A percentile compares a stretch with the other conserved stretches of the same genome.
Evolutionary conservation across 805 yeast species (phyloP).

Genomic region (Candida schatavii): DNA sequence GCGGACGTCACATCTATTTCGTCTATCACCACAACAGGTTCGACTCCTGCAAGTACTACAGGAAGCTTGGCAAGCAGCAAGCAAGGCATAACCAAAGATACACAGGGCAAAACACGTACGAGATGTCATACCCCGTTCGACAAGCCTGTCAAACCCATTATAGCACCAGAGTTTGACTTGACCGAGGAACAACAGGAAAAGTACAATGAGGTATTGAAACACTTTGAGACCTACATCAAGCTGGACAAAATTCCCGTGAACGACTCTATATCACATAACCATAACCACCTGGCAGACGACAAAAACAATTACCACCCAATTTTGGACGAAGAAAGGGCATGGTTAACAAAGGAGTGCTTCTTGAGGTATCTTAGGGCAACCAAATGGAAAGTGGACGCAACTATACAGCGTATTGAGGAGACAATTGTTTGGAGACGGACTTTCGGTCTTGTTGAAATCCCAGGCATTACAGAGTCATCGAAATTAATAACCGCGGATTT

Average conservation of each 20-base stretch:
- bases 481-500: constrained; percentile 38
- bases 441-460: constrained; percentile 41
- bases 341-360: constrained; percentile 53
- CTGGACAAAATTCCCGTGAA: constrained; percentile 26
- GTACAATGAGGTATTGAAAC: constrained; percentile 26
- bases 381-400: constrained; percentile 45
- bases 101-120: constrained; percentile 29
- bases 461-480: constrained; percentile 23
- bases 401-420: constrained; percentile 44
- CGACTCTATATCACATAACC: too few relatives aligned
- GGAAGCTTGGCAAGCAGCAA: constrained; percentile 4
- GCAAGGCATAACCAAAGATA: constrained; percentile 11
- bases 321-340: constrained; percentile 33
- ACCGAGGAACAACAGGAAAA: constrained; percentile 28
- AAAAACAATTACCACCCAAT: constrained; percentile 17
- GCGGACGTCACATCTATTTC: constrained; percentile 16
- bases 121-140: constrained; percentile 41
- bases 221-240: constrained; percentile 25
- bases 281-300: constrained; percentile 15
- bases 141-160: constrained; percentile 33
- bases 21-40: constrained; percentile 14
- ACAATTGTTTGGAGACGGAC: constrained; percentile 57
- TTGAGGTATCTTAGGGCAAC: constrained; percentile 50
- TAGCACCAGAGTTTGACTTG: constrained; percentile 28
- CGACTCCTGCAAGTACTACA: constrained; percentile 8